These are phyloP conservation scores for Zygoascus meyerae DNA, from an alignment of 1,139 yeast species.

Conservation along the genomic window DNA sequence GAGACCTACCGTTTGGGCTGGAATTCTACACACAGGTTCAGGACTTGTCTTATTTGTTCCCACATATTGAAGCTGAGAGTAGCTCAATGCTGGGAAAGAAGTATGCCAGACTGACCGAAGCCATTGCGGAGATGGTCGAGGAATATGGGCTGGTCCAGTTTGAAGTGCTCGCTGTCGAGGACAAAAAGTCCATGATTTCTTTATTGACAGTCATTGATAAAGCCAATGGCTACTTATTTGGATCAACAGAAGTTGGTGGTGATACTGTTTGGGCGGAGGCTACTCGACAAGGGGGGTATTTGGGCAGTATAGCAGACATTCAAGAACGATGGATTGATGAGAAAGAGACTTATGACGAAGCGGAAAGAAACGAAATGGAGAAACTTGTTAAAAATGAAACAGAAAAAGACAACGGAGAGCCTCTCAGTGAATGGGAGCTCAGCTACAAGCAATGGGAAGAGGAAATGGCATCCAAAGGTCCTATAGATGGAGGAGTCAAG, in stretches of 20 bases:
- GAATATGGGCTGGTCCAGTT: slow-evolving; percentile 85
- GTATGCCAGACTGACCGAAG: slow-evolving; percentile 65
- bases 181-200: slow-evolving; percentile 84
- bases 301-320: slow-evolving; percentile 56
- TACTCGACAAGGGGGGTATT: slow-evolving; percentile 64
- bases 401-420: slow-evolving; percentile 50
- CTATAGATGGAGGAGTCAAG: slow-evolving; percentile 5
- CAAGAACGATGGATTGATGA: slow-evolving; percentile 96
- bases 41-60: slow-evolving; percentile 64
- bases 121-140: slow-evolving; percentile 76
- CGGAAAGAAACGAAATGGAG: slow-evolving; percentile 48
- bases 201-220: slow-evolving; percentile 73
- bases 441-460: slow-evolving; percentile 63
- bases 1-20: slow-evolving; percentile 54
- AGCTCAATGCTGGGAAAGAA: slow-evolving; percentile 53
- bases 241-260: slow-evolving; percentile 88
- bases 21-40: slow-evolving; percentile 92
- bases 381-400: slow-evolving; percentile 26
- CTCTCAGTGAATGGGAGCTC: slow-evolving; percentile 51
- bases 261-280: slow-evolving; percentile 97
- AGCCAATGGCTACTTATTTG: slow-evolving; percentile 90
- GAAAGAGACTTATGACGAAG: slow-evolving; percentile 66
- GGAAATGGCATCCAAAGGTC: slow-evolving; percentile 20
- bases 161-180: slow-evolving; percentile 87
- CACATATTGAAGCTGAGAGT: slow-evolving; percentile 65